Conservation (phyloP, 352 stramenopile genomes). For the Blastocystis sp. region DNA sequence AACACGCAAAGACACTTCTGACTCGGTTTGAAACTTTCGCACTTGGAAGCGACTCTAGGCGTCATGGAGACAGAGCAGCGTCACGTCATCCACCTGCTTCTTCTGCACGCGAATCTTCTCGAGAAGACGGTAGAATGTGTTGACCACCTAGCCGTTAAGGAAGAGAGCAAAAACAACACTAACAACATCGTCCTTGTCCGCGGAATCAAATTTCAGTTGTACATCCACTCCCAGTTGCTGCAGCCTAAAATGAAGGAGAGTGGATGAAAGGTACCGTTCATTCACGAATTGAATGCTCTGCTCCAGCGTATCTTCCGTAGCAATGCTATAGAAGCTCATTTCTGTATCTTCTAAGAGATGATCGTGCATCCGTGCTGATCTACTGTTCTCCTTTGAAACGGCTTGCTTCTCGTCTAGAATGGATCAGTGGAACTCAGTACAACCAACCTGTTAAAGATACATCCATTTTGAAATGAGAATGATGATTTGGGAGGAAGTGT, state of each 20-base stretch:
- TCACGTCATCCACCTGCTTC: constrained; percentile 54
- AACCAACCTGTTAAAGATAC: too few species aligned
- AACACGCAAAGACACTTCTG: background rate
- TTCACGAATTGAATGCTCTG: constrained; percentile 67
- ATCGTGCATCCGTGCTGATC: too few species aligned
- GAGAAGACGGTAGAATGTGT: constrained; percentile 40
- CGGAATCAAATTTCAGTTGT: constrained; percentile 5
- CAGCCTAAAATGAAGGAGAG: background rate
- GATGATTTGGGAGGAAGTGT: too few species aligned
- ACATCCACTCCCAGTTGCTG: constrained; percentile 28
- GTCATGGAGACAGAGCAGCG: background rate
- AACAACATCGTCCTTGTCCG: constrained; percentile 7
- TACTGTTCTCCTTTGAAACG: too few species aligned
- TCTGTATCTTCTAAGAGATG: constrained; percentile 47
- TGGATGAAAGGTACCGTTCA: constrained; percentile 19
- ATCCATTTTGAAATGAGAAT: too few species aligned
- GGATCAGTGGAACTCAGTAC: too few species aligned
- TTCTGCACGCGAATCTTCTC: constrained; percentile 59
- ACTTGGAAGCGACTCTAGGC: constrained; percentile 21
- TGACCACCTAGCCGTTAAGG: background rate
- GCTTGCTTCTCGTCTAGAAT: too few species aligned
- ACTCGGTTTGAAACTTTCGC: constrained; percentile 31
- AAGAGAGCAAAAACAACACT: background rate
- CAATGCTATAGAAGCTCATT: constrained; percentile 23
- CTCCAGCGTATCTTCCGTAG: constrained; percentile 37